Evolutionary conservation across 2,329 filamentous ascomycete species (phyloP), one percentile per base, ranked within the genome.

Genomic region (Epichloe bromicola): DNA sequence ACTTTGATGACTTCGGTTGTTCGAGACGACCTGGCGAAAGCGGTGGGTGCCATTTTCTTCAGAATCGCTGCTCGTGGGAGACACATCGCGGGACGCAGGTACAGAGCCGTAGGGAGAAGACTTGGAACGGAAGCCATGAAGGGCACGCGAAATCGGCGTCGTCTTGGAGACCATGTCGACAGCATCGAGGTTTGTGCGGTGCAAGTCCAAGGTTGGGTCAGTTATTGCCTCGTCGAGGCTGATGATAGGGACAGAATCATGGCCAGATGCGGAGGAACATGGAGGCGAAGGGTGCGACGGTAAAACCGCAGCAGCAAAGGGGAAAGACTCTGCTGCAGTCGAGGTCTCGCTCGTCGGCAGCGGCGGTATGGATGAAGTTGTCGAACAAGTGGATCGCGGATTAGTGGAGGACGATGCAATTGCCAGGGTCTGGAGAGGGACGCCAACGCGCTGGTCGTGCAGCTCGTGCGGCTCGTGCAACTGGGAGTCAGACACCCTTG

Each of bases 71-170:
- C 62, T 64, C 23, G 60, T 61, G n/a, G 66, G 63, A 11, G 68
- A 68, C 34, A 58, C 60, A 42, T 67, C 65, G 51, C 63, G 63
- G 52, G 62, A 65, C 43, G 62, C 56, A 42, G 63, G 63, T 12
- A 70, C 65, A 47, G 68, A 65, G 51, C 69, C 69, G 51, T 71
- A 71, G 2, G 65, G 64, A 17, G 62, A 63, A 26, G 63, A 57
- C 41, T 65, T 61, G 43, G 55, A 56, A 39, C 59, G 61, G 50
- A 49, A 44, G 46, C 58, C 59, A 50, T 60, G 57, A 51, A 54
- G 58, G 38, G 62, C 61, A 51, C 56, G 61, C 51, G 69, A 62
- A 49, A 68, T 65, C 30, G 69, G 67, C 43, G 65, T 65, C 56
- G 61, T 65, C 54, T 63, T 67, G 51, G 63, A 63, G 46, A 65